Conservation (phyloP, 208 protist species). For the Leishmania braziliensis region DNA sequence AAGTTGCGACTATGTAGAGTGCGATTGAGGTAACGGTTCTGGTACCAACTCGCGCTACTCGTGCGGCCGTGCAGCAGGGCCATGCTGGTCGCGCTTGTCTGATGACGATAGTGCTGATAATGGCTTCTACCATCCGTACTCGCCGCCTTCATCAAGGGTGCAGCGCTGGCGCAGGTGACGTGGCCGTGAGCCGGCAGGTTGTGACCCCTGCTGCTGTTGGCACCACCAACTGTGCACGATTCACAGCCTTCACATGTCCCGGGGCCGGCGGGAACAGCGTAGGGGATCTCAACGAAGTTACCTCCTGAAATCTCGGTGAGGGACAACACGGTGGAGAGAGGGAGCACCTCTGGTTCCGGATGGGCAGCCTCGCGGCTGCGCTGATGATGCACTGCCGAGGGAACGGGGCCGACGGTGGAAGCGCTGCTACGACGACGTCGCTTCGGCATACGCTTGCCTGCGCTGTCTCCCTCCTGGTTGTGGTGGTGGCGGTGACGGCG, state of each 20-base stretch:
- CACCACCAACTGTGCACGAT: not conserved
- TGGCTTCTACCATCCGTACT: not conserved
- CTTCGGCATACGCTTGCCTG: not conserved
- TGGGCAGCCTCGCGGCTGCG: not conserved
- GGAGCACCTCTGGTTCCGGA: not conserved
- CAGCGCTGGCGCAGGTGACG: slow-evolving; percentile 3
- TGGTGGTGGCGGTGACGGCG: not conserved
- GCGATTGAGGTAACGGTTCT: slow-evolving; percentile 42
- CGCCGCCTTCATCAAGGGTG: slow-evolving; percentile 1
- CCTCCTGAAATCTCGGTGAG: slow-evolving; percentile 11
- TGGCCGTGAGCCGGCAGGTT: slow-evolving; percentile 1
- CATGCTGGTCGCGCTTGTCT: not conserved
- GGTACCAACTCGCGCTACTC: slow-evolving; percentile 65
- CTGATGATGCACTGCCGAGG: not conserved
- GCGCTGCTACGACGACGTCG: not conserved
- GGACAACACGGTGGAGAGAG: slow-evolving; percentile 3
- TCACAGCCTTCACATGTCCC: slow-evolving; percentile 9
- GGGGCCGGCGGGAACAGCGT: slow-evolving; percentile 28
- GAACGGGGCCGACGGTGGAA: not conserved
- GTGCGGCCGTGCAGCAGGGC: slow-evolving; percentile 53
- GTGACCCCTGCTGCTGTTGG: not conserved
- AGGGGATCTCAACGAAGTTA: slow-evolving; percentile 37
- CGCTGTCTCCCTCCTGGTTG: not conserved
- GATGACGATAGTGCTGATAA: not conserved
- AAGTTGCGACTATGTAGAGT: slow-evolving; percentile 39